Evolutionary conservation across 1,284 basidiomycete genomes (phyloP).

Genomic region (Cutaneotrichosporon sp.): DNA sequence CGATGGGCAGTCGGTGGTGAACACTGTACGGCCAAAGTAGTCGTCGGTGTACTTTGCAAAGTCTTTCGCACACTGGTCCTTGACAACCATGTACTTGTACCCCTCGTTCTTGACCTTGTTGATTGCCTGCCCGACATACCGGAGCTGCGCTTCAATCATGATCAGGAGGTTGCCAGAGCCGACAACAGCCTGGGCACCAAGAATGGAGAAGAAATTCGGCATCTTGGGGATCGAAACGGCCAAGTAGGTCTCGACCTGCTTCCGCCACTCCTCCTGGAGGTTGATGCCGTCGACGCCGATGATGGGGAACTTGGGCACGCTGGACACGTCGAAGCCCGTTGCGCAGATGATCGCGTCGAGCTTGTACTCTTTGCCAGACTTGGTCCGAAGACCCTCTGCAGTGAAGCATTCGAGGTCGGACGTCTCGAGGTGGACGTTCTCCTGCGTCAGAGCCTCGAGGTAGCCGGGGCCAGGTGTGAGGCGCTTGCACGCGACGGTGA

Average conservation of each 20-base stretch:
- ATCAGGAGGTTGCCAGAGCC: constrained; percentile 15
- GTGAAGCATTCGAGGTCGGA: constrained; percentile 24
- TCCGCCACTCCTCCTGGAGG: constrained; percentile 35
- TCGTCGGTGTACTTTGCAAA: constrained; percentile 32
- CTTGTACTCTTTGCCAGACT: constrained; percentile 19
- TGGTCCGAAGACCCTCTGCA: constrained; percentile 23
- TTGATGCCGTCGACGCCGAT: constrained; percentile 23
- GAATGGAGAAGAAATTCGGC: constrained; percentile 26
- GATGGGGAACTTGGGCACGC: constrained; percentile 31
- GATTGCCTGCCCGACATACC: constrained; percentile 16
- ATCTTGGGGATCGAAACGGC: constrained; percentile 28
- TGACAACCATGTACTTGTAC: constrained; percentile 24
- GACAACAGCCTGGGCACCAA: constrained; percentile 9
- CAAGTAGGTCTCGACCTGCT: constrained; percentile 29
- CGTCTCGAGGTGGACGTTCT: constrained; percentile 29
- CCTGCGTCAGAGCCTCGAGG: constrained; percentile 34
- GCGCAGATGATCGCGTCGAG: constrained; percentile 34
- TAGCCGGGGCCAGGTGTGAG: constrained; percentile 42
- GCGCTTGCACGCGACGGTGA: constrained; percentile 34
- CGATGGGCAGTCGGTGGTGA: constrained; percentile 24
- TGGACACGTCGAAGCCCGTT: constrained; percentile 36
- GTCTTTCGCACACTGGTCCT: constrained; percentile 25
- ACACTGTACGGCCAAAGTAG: constrained; percentile 29
- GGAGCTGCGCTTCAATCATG: constrained; percentile 18
- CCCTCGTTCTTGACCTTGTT: constrained; percentile 13